phyloP scores from a whole-genome alignment of 108 stramenopile genomes.

The Nitzschia putrida region DNA sequence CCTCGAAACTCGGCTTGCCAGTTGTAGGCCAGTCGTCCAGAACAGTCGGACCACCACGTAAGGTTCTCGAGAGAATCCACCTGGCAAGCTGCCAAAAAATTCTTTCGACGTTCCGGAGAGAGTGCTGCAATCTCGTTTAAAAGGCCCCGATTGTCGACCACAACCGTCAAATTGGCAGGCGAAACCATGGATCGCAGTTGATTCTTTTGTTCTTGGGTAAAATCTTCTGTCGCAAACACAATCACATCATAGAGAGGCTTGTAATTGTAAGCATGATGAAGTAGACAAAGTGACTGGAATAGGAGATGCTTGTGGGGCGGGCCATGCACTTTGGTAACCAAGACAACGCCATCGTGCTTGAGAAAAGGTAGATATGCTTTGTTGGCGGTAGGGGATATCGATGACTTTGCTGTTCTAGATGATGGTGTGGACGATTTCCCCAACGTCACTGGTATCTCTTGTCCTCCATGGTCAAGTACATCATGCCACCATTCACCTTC shows the following conservation, averaged over 20 bases:
- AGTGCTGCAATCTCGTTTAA: conserved; percentile 1
- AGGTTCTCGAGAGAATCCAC: background rate
- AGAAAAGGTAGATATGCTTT: background rate
- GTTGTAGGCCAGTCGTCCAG: conserved; percentile 14
- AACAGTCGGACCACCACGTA: conserved; percentile 8
- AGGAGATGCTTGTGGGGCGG: background rate
- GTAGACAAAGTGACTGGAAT: conserved; percentile 38
- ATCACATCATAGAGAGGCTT: conserved; percentile 8
- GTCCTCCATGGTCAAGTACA: too few relatives aligned
- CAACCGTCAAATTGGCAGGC: conserved; percentile 4
- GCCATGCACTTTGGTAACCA: conserved; percentile 19
- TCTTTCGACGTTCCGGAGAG: background rate
- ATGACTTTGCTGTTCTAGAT: too few relatives aligned
- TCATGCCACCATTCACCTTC: too few relatives aligned
- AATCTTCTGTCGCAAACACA: background rate
- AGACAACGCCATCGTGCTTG: conserved; percentile 19
- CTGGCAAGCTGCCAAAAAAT: conserved; percentile 7
- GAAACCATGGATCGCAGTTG: background rate
- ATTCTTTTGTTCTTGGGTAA: background rate
- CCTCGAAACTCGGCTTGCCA: conserved; percentile 44
- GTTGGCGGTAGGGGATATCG: background rate
- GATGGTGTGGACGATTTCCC: too few relatives aligned
- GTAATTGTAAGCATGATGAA: conserved; percentile 42
- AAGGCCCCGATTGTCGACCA: conserved; percentile 2
- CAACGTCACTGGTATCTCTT: too few relatives aligned